A percentile compares a stretch with the other conserved stretches of the same genome.
Evolutionary conservation across 306 rosid species (phyloP).

Genomic region (Pyrus betulifolia): DNA sequence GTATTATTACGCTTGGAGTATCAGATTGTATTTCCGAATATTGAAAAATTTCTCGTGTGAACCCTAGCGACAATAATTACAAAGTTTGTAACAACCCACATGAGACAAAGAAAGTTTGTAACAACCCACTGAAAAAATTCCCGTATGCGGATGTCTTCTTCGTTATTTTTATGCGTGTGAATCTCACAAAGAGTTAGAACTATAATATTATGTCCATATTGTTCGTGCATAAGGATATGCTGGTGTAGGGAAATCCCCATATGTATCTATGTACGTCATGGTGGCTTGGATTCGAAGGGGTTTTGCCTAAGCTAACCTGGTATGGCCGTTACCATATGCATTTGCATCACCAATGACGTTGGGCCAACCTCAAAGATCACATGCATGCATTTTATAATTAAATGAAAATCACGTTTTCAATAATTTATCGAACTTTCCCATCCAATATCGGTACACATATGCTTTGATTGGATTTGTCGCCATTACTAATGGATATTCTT

Average conservation of each 20-base stretch:
- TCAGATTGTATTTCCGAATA: accelerated
- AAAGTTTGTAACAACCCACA: too few relatives aligned
- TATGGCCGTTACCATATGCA: not conserved
- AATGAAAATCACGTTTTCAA: not conserved
- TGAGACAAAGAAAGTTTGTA: too few relatives aligned
- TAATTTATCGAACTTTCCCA: not conserved
- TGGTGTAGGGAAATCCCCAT: too few relatives aligned
- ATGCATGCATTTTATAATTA: not conserved
- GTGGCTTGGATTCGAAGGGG: not conserved
- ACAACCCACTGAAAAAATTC: too few relatives aligned
- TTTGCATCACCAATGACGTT: slow-evolving; percentile 17
- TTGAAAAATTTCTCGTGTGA: too few relatives aligned
- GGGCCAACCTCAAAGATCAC: not conserved
- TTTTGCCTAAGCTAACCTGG: not conserved
- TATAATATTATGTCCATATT: not conserved
- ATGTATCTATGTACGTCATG: not conserved
- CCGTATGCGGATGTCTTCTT: too few relatives aligned
- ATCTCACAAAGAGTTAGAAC: too few relatives aligned
- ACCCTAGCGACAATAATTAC: too few relatives aligned
- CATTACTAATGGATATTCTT: not conserved
- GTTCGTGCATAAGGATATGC: too few relatives aligned
- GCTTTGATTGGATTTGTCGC: not conserved
- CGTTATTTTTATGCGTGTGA: too few relatives aligned
- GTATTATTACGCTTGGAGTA: too few relatives aligned
- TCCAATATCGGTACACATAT: too few relatives aligned